Evolutionary conservation across 1,139 yeast genomes (phyloP), one percentile per base, ranked within the genome.

Genomic region (Candida smagusa): DNA sequence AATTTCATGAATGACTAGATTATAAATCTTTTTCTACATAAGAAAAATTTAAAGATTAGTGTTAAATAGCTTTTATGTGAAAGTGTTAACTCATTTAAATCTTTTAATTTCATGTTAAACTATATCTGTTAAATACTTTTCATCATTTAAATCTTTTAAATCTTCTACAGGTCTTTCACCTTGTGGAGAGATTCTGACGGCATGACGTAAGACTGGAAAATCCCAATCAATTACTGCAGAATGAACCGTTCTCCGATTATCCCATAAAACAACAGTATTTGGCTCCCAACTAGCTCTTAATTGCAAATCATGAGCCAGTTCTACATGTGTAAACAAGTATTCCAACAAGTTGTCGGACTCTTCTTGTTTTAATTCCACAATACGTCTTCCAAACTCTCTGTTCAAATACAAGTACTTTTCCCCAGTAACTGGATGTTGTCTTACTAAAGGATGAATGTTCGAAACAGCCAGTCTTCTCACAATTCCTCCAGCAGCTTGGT

Each of bases 231-330:
- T 44, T 8, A 48, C 40, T 6, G 53, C 52, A 9, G 49, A 40
- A 37, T 49, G 53, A 8, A 42, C 38, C 2, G 45, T 35, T 12
- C 48, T 39, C 25, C 51, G 38, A 39, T 49, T 49, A 31, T 48
- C 53, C 51, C 50, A 48, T 30, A 48, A 37, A 11, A 44, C 52
- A 12, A 49, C 51, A 8, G 51, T 59, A 44, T 72, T 66, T 27
- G 71, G 72, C 44, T 72, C 74, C 80, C 83, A 80, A 39, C 59
- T 64, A 43, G 79, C 79, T 45, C 85, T 69, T 22, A 77, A 63
- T 40, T 79, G 79, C 46, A 76, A 63, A 51, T 78, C 83, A 19
- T 69, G 72, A 22, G 74, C 61, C 33, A 65, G 52, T 36, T 53
- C 59, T 21, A 54, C 45, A 39, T 54, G 60, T 22, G 45, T 47